phyloP scores from a whole-genome alignment of 2,329 filamentous ascomycete species.

The Pseudogymnoascus sp. region DNA sequence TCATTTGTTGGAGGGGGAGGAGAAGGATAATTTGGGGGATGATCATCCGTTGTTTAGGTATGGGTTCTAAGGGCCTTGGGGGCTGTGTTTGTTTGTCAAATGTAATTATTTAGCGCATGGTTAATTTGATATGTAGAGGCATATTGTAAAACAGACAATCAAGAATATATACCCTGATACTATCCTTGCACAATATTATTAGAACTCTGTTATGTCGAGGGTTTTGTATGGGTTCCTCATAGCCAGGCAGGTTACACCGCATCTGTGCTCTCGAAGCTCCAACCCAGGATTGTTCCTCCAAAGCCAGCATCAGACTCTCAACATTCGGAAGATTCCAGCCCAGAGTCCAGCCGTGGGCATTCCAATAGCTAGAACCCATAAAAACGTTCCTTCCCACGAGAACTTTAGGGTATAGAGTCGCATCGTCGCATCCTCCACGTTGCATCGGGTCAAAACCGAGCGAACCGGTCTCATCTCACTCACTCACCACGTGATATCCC shows the following conservation, averaged over 20 bases:
- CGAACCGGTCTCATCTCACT: not conserved
- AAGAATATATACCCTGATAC: not conserved
- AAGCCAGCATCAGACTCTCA: not conserved
- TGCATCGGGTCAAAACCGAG: not conserved
- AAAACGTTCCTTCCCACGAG: not conserved
- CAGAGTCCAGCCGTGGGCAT: not conserved
- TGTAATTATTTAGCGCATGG: not conserved
- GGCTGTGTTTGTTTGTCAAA: not conserved
- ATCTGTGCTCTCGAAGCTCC: too few relatives aligned
- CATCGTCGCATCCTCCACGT: not conserved
- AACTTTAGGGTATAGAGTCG: not conserved
- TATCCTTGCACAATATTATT: too few relatives aligned
- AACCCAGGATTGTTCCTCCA: too few relatives aligned
- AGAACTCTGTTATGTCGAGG: too few relatives aligned
- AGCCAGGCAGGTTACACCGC: too few relatives aligned
- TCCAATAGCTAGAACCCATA: not conserved
- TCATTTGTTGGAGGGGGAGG: slow-evolving; percentile 29
- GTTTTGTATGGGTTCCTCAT: too few relatives aligned
- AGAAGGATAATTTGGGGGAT: slow-evolving; percentile 5
- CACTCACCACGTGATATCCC: not conserved
- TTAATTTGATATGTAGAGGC: not conserved
- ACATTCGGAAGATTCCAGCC: not conserved
- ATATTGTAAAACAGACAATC: not conserved
- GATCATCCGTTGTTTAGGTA: not conserved
- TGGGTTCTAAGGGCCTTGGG: not conserved